Percentiles rank a stretch among this genome's conserved stretches.
phyloP scores from a whole-genome alignment of 768 basidiomycete genomes.

The Pulveroboletus sp. region DNA sequence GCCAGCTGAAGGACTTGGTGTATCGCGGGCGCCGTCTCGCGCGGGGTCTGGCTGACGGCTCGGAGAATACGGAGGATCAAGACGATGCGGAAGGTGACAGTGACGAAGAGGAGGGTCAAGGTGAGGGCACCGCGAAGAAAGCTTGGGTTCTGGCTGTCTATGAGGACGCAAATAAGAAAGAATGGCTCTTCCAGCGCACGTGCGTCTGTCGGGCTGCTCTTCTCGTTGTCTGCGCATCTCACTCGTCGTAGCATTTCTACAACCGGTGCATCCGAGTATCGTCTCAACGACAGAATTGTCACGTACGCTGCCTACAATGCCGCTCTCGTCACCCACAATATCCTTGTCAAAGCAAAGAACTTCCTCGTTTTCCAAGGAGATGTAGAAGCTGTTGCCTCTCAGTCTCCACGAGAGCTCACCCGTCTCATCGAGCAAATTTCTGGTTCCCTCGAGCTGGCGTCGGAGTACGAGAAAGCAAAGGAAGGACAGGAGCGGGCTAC shows the following conservation, averaged over 20 bases:
- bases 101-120: constrained; percentile 47
- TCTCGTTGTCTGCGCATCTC: not conserved
- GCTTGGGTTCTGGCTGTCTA: constrained; percentile 97
- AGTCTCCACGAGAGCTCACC: constrained; percentile 85
- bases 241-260: constrained; percentile 66
- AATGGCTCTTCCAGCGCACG: constrained; percentile 92
- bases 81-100: constrained; percentile 49
- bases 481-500: constrained; percentile 85
- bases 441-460: constrained; percentile 85
- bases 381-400: constrained; percentile 95
- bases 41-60: constrained; percentile 41
- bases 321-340: constrained; percentile 83
- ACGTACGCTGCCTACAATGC: constrained; percentile 88
- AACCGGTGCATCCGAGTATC: constrained; percentile 86
- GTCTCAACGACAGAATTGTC: constrained; percentile 74
- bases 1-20: constrained; percentile 91
- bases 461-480: constrained; percentile 87
- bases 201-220: constrained; percentile 39
- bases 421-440: constrained; percentile 93
- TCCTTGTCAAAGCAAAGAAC: constrained; percentile 98
- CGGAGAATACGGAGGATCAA: constrained; percentile 40
- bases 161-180: constrained; percentile 68
- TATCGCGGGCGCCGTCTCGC: constrained; percentile 84
- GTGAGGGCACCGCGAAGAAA: constrained; percentile 83
- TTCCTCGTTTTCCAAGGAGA: constrained; percentile 99